Evolutionary conservation across 257 asterid genomes (phyloP).

Genomic region (Eucommia ulmoides): DNA sequence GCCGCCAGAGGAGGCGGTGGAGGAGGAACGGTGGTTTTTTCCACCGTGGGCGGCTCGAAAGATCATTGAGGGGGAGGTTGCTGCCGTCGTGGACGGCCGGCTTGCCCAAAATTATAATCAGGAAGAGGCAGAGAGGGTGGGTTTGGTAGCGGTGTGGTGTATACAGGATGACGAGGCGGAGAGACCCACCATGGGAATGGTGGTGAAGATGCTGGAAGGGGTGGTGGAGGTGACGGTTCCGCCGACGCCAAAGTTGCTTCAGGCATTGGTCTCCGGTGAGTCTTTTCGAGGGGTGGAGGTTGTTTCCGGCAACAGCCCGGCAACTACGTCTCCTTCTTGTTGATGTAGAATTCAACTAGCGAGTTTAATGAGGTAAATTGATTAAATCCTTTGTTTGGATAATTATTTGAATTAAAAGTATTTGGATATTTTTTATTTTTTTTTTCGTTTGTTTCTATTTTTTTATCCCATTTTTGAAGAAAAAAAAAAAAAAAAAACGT

Average conservation of each 20-base stretch:
- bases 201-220: conserved; percentile 84
- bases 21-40: conserved; percentile 56
- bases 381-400: no score
- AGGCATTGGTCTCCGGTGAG: conserved; percentile 75
- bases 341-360: no score
- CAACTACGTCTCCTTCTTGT: no score
- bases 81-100: conserved; percentile 43
- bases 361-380: no score
- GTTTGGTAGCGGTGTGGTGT: conserved; percentile 64
- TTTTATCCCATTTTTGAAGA: no score
- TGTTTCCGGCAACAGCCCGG: conserved; percentile 23
- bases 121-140: conserved; percentile 43
- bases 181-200: conserved; percentile 79
- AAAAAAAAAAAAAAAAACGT: no score
- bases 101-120: conserved; percentile 27
- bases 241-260: conserved; percentile 67
- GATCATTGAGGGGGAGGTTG: conserved; percentile 44
- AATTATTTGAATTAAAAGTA: no score
- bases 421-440: no score
- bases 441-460: no score
- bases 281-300: conserved; percentile 50
- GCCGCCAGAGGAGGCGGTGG: conserved; percentile 29
- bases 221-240: conserved; percentile 57
- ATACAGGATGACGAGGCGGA: conserved; percentile 64
- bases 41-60: conserved; percentile 66